phyloP scores from a whole-genome alignment of 2,329 filamentous ascomycete genomes.

The Penicillium rolfsii region DNA sequence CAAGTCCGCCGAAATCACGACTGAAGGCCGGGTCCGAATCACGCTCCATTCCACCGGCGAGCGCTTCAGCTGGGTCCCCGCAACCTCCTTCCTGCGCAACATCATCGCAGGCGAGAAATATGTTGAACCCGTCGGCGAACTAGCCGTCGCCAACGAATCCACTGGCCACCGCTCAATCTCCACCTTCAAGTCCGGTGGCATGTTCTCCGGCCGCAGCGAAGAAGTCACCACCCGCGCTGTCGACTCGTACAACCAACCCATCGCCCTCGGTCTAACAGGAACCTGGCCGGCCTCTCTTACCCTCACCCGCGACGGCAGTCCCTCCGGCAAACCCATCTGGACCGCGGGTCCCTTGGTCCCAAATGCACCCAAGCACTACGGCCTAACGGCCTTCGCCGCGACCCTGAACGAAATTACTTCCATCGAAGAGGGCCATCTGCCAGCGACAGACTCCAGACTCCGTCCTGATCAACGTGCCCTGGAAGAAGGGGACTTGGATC shows the following conservation, averaged over 20 bases:
- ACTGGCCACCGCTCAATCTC: slow-evolving; percentile 81
- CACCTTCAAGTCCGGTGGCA: slow-evolving; percentile 91
- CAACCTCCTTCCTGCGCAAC: slow-evolving; percentile 90
- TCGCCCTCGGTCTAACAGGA: slow-evolving; percentile 71
- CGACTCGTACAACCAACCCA: slow-evolving; percentile 65
- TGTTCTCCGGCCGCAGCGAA: slow-evolving; percentile 94
- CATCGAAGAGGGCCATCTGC: slow-evolving; percentile 73
- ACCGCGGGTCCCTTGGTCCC: slow-evolving; percentile 75
- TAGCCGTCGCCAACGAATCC: slow-evolving; percentile 82
- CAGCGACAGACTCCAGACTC: slow-evolving; percentile 80
- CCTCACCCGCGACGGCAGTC: slow-evolving; percentile 65
- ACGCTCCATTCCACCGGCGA: slow-evolving; percentile 76
- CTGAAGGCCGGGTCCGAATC: slow-evolving; percentile 82
- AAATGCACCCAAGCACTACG: slow-evolving; percentile 78
- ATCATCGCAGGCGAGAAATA: slow-evolving; percentile 99
- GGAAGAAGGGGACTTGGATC: slow-evolving; percentile 79
- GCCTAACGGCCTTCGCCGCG: slow-evolving; percentile 84
- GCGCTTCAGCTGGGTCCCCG: slow-evolving; percentile 83
- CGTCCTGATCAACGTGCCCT: slow-evolving; percentile 85
- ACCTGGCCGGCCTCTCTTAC: slow-evolving; percentile 82
- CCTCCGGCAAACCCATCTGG: slow-evolving; percentile 74
- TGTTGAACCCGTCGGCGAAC: slow-evolving; percentile 87
- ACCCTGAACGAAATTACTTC: slow-evolving; percentile 83
- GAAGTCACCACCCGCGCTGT: slow-evolving; percentile 80
- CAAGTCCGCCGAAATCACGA: slow-evolving; percentile 91